Percentiles rank a stretch among this genome's conserved stretches.
Evolutionary conservation across 2,329 filamentous ascomycete species (phyloP).

Genomic region (Monilinia vaccinii-corymbosi): DNA sequence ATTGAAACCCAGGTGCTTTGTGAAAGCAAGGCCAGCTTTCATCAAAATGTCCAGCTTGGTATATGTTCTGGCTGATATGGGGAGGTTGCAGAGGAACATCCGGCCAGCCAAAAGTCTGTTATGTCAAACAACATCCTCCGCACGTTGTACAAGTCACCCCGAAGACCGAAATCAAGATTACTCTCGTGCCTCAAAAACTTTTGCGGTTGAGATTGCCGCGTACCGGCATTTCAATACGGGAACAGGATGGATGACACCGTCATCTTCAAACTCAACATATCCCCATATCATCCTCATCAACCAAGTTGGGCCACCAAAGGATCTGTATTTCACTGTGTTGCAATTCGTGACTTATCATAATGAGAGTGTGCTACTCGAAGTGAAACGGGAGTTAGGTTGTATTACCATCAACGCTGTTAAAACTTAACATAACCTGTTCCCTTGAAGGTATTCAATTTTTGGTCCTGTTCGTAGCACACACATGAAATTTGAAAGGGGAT

Average conservation of each 20-base stretch:
- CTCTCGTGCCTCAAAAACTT: constrained; percentile 1
- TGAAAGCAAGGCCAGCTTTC: not conserved
- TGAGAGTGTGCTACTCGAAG: not conserved
- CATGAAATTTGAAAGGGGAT: not conserved
- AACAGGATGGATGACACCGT: not conserved
- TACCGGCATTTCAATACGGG: not conserved
- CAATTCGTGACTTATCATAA: not conserved
- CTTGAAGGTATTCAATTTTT: not conserved
- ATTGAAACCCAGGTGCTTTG: not conserved
- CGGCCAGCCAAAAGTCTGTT: constrained; percentile 4
- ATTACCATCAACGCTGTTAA: not conserved
- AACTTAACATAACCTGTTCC: not conserved
- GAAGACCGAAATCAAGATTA: constrained; percentile 1
- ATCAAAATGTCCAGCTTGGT: no score
- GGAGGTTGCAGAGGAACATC: constrained; percentile 2
- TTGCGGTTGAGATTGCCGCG: not conserved
- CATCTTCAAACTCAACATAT: not conserved
- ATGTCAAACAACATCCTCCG: constrained; percentile 7
- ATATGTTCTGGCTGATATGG: not conserved
- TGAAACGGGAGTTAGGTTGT: not conserved
- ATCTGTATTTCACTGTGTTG: not conserved
- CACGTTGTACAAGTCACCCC: constrained; percentile 5
- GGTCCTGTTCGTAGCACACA: not conserved
- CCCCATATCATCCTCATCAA: not conserved
- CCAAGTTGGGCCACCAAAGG: not conserved